phyloP scores from a whole-genome alignment of 345 rosid species.

The Salix koriyanagi region DNA sequence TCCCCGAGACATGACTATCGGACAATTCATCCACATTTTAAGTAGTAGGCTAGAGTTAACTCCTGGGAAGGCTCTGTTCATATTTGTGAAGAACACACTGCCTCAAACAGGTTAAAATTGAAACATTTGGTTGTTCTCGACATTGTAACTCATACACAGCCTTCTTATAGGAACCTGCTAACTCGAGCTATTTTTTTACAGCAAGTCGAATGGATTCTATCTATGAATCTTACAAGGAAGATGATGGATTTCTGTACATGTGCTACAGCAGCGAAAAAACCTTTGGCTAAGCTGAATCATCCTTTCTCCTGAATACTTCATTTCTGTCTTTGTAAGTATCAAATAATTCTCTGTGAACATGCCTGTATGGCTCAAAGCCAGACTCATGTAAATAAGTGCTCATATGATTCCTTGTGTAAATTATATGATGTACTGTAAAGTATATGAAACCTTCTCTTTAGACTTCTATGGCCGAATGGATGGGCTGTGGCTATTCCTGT shows the following conservation, averaged over 20 bases:
- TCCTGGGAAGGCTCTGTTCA: slow-evolving; percentile 28
- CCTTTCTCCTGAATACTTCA: not conserved
- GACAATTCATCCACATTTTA: slow-evolving; percentile 26
- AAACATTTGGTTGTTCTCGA: not conserved
- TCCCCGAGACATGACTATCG: slow-evolving; percentile 22
- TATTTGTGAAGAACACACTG: slow-evolving; percentile 22
- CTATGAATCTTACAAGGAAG: slow-evolving; percentile 26
- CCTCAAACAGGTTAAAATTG: slow-evolving; percentile 23
- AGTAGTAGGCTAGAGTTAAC: slow-evolving; percentile 19
- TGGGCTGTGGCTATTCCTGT: not conserved
- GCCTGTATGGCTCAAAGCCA: not conserved
- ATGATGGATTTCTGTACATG: slow-evolving; percentile 27
- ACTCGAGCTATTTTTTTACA: not conserved
- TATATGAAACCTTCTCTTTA: not conserved
- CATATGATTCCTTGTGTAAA: not conserved
- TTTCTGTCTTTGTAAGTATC: not conserved
- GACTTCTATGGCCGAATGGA: not conserved
- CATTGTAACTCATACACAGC: not conserved
- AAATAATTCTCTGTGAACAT: not conserved
- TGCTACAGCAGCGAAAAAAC: slow-evolving; percentile 30
- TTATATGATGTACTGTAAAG: not conserved
- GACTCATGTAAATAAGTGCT: not conserved
- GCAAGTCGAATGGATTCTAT: slow-evolving; percentile 17
- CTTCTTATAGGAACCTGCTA: not conserved
- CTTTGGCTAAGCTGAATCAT: slow-evolving; percentile 12